phyloP scores from a whole-genome alignment of 768 basidiomycete genomes.

The Suillus subluteus region DNA sequence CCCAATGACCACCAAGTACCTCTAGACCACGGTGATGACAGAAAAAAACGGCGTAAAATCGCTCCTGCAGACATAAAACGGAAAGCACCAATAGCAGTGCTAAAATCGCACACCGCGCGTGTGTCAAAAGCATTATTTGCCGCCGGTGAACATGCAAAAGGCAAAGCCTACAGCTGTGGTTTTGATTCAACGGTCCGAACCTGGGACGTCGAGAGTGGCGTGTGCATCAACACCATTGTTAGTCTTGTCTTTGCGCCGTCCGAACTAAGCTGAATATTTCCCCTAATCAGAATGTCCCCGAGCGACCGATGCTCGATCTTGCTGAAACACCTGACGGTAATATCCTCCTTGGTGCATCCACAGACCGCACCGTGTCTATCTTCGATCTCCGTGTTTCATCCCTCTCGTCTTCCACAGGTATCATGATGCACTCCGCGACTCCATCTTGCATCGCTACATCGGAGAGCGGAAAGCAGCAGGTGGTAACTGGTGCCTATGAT shows the following conservation, averaged over 20 bases:
- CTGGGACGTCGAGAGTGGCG: conserved; percentile 84
- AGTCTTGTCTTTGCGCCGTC: conserved; percentile 26
- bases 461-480: conserved; percentile 45
- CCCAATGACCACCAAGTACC: conserved; percentile 67
- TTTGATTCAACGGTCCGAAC: conserved; percentile 88
- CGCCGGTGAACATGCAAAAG: conserved; percentile 28
- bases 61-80: conserved; percentile 45
- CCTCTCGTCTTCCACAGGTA: conserved; percentile 40
- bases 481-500: conserved; percentile 78
- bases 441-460: conserved; percentile 57
- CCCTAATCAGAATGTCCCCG: conserved; percentile 56
- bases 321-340: conserved; percentile 46
- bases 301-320: conserved; percentile 76
- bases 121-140: conserved; percentile 76
- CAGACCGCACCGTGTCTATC: conserved; percentile 72
- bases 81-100: conserved; percentile 71
- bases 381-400: conserved; percentile 65
- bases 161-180: conserved; percentile 72
- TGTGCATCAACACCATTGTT: conserved; percentile 74
- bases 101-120: conserved; percentile 83
- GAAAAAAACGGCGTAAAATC: conserved; percentile 68
- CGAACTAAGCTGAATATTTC: neutral
- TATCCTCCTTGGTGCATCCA: conserved; percentile 59
- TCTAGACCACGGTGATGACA: conserved; percentile 20
- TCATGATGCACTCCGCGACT: conserved; percentile 64